A percentile compares a stretch with the other conserved stretches of the same genome.
These are phyloP conservation scores for Hypoxylon cercidicola DNA, from an alignment of 495 filamentous ascomycete species.

Conservation along the genomic window DNA sequence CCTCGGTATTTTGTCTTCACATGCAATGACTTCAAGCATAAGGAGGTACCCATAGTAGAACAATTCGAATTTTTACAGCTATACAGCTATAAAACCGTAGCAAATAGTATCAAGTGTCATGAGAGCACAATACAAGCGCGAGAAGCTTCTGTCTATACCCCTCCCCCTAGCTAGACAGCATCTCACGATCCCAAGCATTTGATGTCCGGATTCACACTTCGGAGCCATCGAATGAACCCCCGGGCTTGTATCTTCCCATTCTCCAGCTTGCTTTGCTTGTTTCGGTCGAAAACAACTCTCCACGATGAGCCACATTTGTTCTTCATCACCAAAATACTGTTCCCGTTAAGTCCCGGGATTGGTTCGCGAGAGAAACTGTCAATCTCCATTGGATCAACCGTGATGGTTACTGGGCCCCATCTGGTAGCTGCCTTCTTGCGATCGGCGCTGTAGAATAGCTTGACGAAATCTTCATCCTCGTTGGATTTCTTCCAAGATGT, in stretches of 20 bases:
- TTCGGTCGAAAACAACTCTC: conserved; percentile 40
- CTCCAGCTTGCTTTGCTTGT: conserved; percentile 32
- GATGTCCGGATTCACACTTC: conserved; percentile 39
- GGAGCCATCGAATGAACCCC: conserved; percentile 48
- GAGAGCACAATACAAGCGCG: no score
- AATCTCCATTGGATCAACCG: conserved; percentile 34
- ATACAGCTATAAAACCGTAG: no score
- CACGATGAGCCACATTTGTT: conserved; percentile 22
- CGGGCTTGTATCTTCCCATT: conserved; percentile 48
- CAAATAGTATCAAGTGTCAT: no score
- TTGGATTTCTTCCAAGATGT: conserved; percentile 30
- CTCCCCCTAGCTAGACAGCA: no score
- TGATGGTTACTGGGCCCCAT: conserved; percentile 11
- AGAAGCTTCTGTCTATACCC: no score
- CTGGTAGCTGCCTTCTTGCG: conserved; percentile 19
- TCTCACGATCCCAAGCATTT: conserved; percentile 20
- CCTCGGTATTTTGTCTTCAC: conserved; percentile 35
- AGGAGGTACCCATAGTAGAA: background rate
- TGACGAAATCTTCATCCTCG: conserved; percentile 17
- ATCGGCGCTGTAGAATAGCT: conserved; percentile 29
- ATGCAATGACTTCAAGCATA: conserved; percentile 14
- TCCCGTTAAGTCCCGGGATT: conserved; percentile 23
- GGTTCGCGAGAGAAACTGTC: conserved; percentile 19
- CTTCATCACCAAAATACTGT: conserved; percentile 15
- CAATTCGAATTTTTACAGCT: no score